Evolutionary conservation across 108 stramenopile genomes (phyloP).

Genomic region (Skeletonema tropicum): DNA sequence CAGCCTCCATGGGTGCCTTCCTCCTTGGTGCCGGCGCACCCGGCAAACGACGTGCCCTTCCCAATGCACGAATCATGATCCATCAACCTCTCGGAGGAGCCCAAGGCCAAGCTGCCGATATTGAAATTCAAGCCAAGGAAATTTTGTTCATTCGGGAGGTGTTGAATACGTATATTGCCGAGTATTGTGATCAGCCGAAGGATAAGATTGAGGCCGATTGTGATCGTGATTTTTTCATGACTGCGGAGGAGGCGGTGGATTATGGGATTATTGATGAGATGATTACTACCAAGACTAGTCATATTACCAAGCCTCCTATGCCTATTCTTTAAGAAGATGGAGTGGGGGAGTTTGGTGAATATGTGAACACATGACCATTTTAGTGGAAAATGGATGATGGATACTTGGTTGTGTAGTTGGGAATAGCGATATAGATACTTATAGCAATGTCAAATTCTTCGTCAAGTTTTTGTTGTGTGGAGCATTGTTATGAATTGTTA

Average conservation of each 20-base stretch:
- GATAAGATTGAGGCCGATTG: slow-evolving; percentile 95
- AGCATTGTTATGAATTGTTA: too few relatives aligned
- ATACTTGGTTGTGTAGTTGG: too few relatives aligned
- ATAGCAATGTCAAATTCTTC: too few relatives aligned
- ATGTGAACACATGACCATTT: too few relatives aligned
- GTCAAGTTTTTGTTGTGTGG: too few relatives aligned
- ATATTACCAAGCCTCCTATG: slow-evolving; percentile 84
- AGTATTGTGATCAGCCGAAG: slow-evolving; percentile 91
- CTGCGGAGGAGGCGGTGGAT: slow-evolving; percentile 91
- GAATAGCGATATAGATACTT: too few relatives aligned
- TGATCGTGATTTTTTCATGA: slow-evolving; percentile 98
- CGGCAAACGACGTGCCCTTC: slow-evolving; percentile 89
- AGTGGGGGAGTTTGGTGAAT: not conserved
- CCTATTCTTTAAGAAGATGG: slow-evolving; percentile 44
- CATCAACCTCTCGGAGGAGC: slow-evolving; percentile 98
- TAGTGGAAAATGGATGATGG: too few relatives aligned
- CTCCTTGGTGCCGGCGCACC: slow-evolving; percentile 90
- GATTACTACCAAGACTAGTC: slow-evolving; percentile 92
- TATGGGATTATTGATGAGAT: slow-evolving; percentile 98
- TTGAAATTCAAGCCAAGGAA: slow-evolving; percentile 98
- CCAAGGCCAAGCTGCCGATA: slow-evolving; percentile 95
- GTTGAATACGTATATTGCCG: slow-evolving; percentile 92
- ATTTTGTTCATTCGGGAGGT: slow-evolving; percentile 90
- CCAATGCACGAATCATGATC: slow-evolving; percentile 98
- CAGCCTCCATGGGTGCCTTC: slow-evolving; percentile 96